Percentiles rank a stretch among this genome's conserved stretches.
These are phyloP conservation scores for Colletotrichum sp. DNA, from an alignment of 2,329 filamentous ascomycete species.

Conservation along the genomic window DNA sequence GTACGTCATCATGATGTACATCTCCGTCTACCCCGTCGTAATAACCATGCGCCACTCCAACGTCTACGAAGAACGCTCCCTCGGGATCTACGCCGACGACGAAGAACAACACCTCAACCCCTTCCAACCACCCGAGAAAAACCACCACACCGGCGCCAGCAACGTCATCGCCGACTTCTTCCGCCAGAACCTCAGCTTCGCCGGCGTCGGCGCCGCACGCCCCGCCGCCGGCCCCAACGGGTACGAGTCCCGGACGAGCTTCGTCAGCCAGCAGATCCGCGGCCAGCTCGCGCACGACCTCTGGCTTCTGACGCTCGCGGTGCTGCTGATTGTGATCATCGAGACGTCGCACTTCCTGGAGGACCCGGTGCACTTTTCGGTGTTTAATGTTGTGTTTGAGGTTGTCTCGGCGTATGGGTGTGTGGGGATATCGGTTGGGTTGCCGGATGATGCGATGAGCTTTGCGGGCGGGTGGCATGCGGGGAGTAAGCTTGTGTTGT, in stretches of 20 bases:
- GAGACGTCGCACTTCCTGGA: constrained; percentile 60
- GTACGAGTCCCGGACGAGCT: constrained; percentile 46
- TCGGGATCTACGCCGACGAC: constrained; percentile 61
- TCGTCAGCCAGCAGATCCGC: constrained; percentile 63
- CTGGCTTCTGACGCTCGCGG: constrained; percentile 68
- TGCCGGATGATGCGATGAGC: constrained; percentile 58
- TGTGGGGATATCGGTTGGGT: constrained; percentile 64
- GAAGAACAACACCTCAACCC: neutral
- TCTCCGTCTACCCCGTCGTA: constrained; percentile 66
- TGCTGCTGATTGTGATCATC: constrained; percentile 64
- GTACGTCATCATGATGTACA: constrained; percentile 71
- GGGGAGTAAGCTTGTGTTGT: constrained; percentile 63
- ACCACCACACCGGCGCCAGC: constrained; percentile 25
- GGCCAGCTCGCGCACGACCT: constrained; percentile 71
- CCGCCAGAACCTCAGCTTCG: constrained; percentile 33
- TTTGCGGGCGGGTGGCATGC: constrained; percentile 60
- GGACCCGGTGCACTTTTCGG: constrained; percentile 57
- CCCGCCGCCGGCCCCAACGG: constrained; percentile 10
- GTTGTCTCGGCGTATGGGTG: constrained; percentile 64
- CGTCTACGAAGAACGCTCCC: constrained; percentile 72
- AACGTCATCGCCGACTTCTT: constrained; percentile 29
- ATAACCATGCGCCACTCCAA: constrained; percentile 73
- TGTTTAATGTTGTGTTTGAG: constrained; percentile 67
- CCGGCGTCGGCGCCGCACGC: constrained; percentile 46
- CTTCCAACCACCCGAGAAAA: constrained; percentile 19